Base-by-base conservation (phyloP, 768 basidiomycete species). In the Leccinum boreale region DNA sequence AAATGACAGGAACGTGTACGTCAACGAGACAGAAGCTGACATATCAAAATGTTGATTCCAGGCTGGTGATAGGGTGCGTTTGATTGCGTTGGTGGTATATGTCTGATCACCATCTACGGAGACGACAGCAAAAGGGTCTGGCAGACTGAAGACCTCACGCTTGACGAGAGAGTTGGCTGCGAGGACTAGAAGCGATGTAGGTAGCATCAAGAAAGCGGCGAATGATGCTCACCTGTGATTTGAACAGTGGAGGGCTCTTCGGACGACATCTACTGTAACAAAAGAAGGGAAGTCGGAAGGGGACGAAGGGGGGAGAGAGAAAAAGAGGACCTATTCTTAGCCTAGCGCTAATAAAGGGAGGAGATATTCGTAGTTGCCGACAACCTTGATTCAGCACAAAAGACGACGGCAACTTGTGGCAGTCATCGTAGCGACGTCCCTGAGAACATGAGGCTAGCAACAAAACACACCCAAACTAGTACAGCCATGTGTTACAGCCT, bases 11-110 rank as follows among this genome's bases (percentile, higher is more conserved):
- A 54, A 58, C n/a, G 49, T 19, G 61, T 1, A 26, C 21, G 9
- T 5, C 19, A 24, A 44, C 55, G 47, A 52, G 58, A 63, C 62
- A 19, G 21, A 42, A 14, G 75, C 88, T 71, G 61, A 93, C 92
- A 94, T 80, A 68, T 93, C 90, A 67, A 94, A 94, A 55, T 84
- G 81, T 70, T 93, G 89, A 63, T 86, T 89, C 91, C 91, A 93
- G n/a, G 83, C 77, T 10, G 91, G 87, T 61, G 77, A 86, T 60
- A 89, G 75, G 1, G 83, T 80, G 64, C 80, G 85, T 73, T 83
- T 89, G 71, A 86, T 77, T 56, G 89, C 83, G 50, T 81, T 79
- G 1, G 92, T 93, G 24, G 89, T 88, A 69, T 83, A 85, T 14
- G 88, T 88, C 71, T 93, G 89, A 64, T 91, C 86, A 49, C 85